phyloP scores from a whole-genome alignment of 1,284 basidiomycete genomes.

The Leccinum subrobustum region DNA sequence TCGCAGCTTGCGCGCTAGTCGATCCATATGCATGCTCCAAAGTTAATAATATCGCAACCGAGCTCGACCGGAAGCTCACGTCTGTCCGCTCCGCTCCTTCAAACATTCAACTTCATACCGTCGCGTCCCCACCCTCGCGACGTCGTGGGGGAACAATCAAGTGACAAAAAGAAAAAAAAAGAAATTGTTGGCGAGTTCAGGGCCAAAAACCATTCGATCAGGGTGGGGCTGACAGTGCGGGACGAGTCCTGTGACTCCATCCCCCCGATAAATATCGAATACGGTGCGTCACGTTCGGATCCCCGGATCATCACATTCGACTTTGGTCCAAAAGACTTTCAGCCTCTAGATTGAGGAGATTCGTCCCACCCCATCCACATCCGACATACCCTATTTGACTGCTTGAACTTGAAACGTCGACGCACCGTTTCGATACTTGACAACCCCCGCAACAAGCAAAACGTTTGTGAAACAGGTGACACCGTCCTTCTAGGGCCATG shows the following conservation, averaged over 20 bases:
- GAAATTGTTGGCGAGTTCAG: background rate
- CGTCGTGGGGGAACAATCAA: background rate
- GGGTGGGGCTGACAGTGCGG: background rate
- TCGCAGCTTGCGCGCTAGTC: background rate
- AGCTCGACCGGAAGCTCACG: background rate
- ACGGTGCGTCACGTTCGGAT: background rate
- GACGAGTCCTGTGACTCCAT: background rate
- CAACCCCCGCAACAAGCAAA: background rate
- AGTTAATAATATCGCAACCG: background rate
- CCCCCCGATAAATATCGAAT: background rate
- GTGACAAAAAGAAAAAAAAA: background rate
- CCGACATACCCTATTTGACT: background rate
- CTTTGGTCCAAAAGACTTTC: background rate
- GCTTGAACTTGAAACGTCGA: background rate
- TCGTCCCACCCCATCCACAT: background rate
- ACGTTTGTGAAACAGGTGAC: background rate
- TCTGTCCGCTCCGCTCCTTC: background rate
- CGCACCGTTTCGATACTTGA: background rate
- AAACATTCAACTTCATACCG: background rate
- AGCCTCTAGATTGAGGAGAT: background rate
- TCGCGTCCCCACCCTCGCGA: background rate
- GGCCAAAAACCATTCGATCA: background rate
- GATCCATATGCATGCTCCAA: background rate
- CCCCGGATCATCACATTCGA: background rate
- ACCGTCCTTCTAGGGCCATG: background rate